Base-by-base conservation (phyloP, 2,329 filamentous ascomycete genomes). In the Cladosporium sp. region DNA sequence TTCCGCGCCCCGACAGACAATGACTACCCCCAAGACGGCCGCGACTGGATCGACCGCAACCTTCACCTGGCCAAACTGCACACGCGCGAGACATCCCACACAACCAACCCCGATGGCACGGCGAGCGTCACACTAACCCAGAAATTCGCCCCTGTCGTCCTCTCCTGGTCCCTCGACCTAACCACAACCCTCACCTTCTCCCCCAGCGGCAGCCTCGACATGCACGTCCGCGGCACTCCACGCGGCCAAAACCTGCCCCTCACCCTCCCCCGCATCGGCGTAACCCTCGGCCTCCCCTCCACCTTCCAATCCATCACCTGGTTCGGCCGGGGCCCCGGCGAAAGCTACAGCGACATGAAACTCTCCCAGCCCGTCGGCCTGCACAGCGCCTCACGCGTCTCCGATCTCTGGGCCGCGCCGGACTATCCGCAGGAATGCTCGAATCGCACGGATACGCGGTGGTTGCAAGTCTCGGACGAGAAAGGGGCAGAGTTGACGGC, bases 371-470 rank as follows among this genome's bases (percentile, higher is more conserved):
- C 68, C 2, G 60, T 82, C 0, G 82, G 77, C 1, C 22, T 41
- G 12, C 51, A 63, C 36, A 38, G 36, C 3, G 43, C 57, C 0
- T 58, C 64, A 8, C 58, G 57, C 1, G 67, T 83, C 1, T 69
- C 73, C 1, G 72, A 76, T 0, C 70, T 87, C 20, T 77, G 79
- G 60, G 74, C 76, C 0, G 70, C 73, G 1, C 86, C 86, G 58
- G 84, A 88, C 15, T 80, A 82, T 18, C 84, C 84, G 0, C 84
- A 88, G 62, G 84, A 88, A 58, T 80, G 78, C 47, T 81, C 82
- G 1, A 88, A 87, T 62, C 72, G 80, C 12, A 80, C 79, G 49
- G 80, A 80, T 29, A 79, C 78, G 0, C 71, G 79, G 6, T 86
- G 80, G 78, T 65, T 86, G 3, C 66, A 68, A 9, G 15, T 59